Percentiles rank a stretch among this genome's conserved stretches.
These are phyloP conservation scores for Hypoxylon sp. DNA, from an alignment of 2,329 filamentous ascomycete species.

Conservation along the genomic window DNA sequence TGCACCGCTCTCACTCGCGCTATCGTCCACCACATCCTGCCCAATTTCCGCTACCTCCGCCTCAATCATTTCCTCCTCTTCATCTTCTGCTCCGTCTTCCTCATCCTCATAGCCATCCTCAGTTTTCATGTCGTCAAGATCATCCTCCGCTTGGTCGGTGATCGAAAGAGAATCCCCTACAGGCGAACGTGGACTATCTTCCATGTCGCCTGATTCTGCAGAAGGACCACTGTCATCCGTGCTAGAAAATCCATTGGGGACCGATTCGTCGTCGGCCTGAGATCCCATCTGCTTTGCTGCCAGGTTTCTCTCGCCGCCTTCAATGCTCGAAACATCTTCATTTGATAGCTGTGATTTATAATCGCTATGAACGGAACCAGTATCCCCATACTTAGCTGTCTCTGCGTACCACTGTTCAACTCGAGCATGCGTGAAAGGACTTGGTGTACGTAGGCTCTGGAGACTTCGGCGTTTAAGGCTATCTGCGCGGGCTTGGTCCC, in stretches of 20 bases:
- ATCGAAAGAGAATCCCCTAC: slow-evolving; percentile 21
- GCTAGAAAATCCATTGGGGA: slow-evolving; percentile 51
- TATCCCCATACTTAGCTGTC: slow-evolving; percentile 48
- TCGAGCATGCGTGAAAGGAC: slow-evolving; percentile 81
- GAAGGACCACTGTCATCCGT: slow-evolving; percentile 50
- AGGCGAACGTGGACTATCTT: slow-evolving; percentile 27
- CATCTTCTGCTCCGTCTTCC: slow-evolving; percentile 9
- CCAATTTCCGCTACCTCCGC: slow-evolving; percentile 52
- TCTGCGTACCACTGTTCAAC: slow-evolving; percentile 68
- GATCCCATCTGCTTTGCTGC: slow-evolving; percentile 17
- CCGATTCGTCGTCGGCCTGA: slow-evolving; percentile 50
- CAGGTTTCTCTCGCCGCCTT: slow-evolving; percentile 34
- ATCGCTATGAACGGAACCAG: slow-evolving; percentile 37
- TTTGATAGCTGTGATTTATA: slow-evolving; percentile 32
- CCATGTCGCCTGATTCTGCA: slow-evolving; percentile 40
- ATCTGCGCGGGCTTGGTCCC: slow-evolving; percentile 84
- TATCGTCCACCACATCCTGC: slow-evolving; percentile 56
- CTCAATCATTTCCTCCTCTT: slow-evolving; percentile 23
- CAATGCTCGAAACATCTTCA: slow-evolving; percentile 42
- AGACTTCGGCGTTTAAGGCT: slow-evolving; percentile 83
- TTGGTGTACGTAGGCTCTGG: slow-evolving; percentile 81
- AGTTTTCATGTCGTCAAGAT: slow-evolving; percentile 47
- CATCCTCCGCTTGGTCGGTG: slow-evolving; percentile 53
- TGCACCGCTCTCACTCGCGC: slow-evolving; percentile 74
- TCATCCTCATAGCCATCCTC: slow-evolving; percentile 41